Conservation (phyloP, 306 rosid species). For the Gynostemma pentaphyllum region DNA sequence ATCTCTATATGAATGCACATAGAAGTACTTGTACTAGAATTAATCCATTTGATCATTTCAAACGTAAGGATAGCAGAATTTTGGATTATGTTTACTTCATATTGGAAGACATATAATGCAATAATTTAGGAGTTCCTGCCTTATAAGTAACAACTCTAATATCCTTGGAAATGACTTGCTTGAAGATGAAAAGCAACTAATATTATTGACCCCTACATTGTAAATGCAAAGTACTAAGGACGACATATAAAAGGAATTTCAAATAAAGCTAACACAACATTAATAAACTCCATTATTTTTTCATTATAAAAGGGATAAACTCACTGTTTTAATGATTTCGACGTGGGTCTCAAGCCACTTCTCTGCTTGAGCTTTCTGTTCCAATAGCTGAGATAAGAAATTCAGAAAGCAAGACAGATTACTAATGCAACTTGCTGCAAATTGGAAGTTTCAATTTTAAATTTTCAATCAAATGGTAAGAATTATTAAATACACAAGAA, state of each 20-base stretch:
- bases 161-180: not conserved
- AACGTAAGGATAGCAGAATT: not conserved
- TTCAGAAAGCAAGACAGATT: not conserved
- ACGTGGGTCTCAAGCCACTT: slow-evolving; percentile 8
- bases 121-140: not conserved
- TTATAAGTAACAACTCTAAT: not conserved
- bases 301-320: not conserved
- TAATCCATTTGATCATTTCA: not conserved
- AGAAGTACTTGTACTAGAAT: not conserved
- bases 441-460: not conserved
- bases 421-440: not conserved
- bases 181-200: not conserved
- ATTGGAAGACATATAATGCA: not conserved
- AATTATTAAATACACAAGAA: not conserved
- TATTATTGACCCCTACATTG: not conserved
- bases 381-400: slow-evolving; percentile 10
- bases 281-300: not conserved
- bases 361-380: slow-evolving; percentile 4
- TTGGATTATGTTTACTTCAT: not conserved
- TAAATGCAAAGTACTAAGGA: not conserved
- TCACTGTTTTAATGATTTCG: slow-evolving; percentile 16
- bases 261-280: not conserved
- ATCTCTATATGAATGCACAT: not conserved
- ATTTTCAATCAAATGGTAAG: not conserved
- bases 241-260: not conserved